Base-by-base conservation (phyloP, 2,329 filamentous ascomycete species). In the Verticillium tricorpus region DNA sequence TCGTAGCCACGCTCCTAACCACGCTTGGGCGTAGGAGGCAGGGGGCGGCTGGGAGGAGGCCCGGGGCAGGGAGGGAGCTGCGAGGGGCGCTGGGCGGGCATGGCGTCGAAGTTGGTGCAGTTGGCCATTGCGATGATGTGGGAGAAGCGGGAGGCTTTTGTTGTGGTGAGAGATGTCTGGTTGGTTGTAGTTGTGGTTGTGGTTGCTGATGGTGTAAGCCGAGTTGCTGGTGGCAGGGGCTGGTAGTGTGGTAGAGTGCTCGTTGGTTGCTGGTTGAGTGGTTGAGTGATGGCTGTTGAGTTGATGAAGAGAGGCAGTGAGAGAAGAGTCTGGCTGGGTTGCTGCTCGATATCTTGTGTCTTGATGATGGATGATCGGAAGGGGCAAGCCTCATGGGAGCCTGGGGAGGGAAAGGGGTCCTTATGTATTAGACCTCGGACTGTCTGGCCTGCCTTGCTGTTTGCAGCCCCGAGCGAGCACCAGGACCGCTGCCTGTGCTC, bases 41-140 rank as follows among this genome's bases (percentile, higher is more conserved):
- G 83, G 76, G 86, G 86, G 61, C 86, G 80, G 76, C 82, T 85
- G 66, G 86, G 86, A 70, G 86, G 86, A 64, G 86, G 86, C 69
- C 86, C 86, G 60, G 86, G 85, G 83, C 85, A 88, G 68, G 86
- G 86, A 78, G 86, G 86, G 67, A 89, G 84, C 71, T 88, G 85
- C 68, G 85, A 86, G 65, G 86, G 85, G 72, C 85, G 83, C 75
- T 86, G 84, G 66, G 82, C 78, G 75, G 83, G 82, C 81, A 85
- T 84, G 64, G 73, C 78, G 74, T 71, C 66, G 62, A 71, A 66
- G 62, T 68, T 62, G 58, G 59, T 62, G 62, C 67, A 62, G 61
- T 59, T 57, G 62, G 62, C 55, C 37, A 57, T 63, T 60, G 62
- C 22, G 40, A 22, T n/a, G n/a, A 12, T 12, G 40, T 11, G 25